Conservation (phyloP, 2,329 filamentous ascomycete genomes). For the Pestalotiopsis sp. region DNA sequence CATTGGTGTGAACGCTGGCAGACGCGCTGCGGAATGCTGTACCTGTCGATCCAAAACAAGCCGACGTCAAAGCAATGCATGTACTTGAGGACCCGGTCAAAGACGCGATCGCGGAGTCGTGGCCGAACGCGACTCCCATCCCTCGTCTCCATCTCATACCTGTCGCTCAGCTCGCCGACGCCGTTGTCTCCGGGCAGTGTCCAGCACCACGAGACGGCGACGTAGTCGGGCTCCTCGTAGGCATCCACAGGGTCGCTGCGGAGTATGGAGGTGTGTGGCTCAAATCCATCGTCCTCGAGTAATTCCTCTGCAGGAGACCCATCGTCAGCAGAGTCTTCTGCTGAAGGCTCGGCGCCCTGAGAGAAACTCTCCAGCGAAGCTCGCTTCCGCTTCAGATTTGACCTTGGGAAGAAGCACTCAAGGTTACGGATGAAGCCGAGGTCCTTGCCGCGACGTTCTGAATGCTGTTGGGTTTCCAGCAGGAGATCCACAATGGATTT, state of each 20-base stretch:
- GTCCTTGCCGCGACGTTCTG: neutral
- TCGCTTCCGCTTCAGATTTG: neutral
- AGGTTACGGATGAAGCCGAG: neutral
- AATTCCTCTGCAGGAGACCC: too few relatives aligned
- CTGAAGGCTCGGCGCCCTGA: too few relatives aligned
- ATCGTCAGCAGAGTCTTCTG: too few relatives aligned
- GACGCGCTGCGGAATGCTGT: constrained; percentile 14
- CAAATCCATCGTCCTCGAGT: neutral
- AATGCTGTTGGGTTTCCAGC: neutral
- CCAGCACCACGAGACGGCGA: neutral
- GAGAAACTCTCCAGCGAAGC: too few relatives aligned
- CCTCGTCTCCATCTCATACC: neutral
- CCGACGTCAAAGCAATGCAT: neutral
- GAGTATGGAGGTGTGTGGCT: neutral
- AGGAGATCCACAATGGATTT: neutral
- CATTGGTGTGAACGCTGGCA: constrained; percentile 21
- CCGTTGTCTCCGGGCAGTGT: neutral
- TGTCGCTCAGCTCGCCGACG: neutral
- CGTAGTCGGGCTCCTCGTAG: neutral
- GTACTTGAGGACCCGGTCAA: constrained; percentile 12
- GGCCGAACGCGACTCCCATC: neutral
- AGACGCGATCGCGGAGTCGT: constrained; percentile 13
- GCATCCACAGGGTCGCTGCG: neutral
- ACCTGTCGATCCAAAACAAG: constrained; percentile 17
- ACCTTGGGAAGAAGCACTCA: neutral